These are phyloP conservation scores for Globisporangium sylvaticum DNA, from an alignment of 352 stramenopile species.

Conservation along the genomic window DNA sequence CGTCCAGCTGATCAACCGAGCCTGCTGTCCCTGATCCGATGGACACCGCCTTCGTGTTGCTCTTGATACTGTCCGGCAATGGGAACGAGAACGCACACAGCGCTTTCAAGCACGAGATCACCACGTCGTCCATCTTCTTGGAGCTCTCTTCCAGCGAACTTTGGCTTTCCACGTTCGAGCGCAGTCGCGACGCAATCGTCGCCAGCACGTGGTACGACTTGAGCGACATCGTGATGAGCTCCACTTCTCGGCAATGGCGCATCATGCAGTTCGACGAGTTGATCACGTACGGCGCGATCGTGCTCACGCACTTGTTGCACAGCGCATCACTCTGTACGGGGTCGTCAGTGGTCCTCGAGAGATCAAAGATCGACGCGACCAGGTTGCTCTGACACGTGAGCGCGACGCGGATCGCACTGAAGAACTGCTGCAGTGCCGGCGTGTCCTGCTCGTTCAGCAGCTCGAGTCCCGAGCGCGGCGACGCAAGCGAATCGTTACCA, in stretches of 20 bases:
- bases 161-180: conserved; percentile 43
- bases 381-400: conserved; percentile 75
- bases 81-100: conserved; percentile 81
- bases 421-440: conserved; percentile 74
- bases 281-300: conserved; percentile 64
- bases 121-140: conserved; percentile 72
- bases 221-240: conserved; percentile 77
- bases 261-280: conserved; percentile 76
- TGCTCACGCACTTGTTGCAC: conserved; percentile 52
- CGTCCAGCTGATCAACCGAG: conserved; percentile 30
- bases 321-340: conserved; percentile 43
- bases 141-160: conserved; percentile 30
- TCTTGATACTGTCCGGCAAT: conserved; percentile 56
- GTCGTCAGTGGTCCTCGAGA: conserved; percentile 48
- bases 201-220: conserved; percentile 84
- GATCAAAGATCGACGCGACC: conserved; percentile 66
- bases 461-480: conserved; percentile 65
- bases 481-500: conserved; percentile 30
- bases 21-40: conserved; percentile 19
- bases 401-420: conserved; percentile 72
- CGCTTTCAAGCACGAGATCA: conserved; percentile 63
- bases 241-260: conserved; percentile 74
- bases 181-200: conserved; percentile 65
- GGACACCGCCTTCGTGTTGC: conserved; percentile 30
- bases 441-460: conserved; percentile 81